Percentiles rank a stretch among this genome's conserved stretches.
phyloP scores from a whole-genome alignment of 805 yeast species.

The Candida boidinii region DNA sequence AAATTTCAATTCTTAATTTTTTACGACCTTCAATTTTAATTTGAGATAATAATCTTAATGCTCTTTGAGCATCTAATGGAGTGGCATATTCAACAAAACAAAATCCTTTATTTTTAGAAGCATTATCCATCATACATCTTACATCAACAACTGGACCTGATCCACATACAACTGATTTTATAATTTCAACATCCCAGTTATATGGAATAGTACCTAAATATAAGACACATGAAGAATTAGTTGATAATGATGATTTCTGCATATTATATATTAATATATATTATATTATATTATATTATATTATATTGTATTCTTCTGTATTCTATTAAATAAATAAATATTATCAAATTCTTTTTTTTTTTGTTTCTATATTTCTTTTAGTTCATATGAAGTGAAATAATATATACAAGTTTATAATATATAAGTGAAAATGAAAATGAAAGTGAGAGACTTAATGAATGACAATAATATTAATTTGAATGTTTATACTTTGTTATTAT shows the following conservation, averaged over 20 bases:
- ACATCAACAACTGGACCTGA: constrained; percentile 66
- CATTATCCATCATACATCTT: constrained; percentile 49
- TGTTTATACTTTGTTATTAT: too few relatives aligned
- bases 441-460: too few relatives aligned
- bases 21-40: constrained; percentile 37
- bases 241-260: constrained; percentile 10
- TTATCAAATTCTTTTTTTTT: too few relatives aligned
- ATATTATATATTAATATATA: too few relatives aligned
- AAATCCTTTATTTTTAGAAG: constrained; percentile 57
- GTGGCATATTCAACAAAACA: constrained; percentile 52
- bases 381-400: too few relatives aligned
- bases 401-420: too few relatives aligned
- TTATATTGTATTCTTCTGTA: too few relatives aligned
- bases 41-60: constrained; percentile 34
- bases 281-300: too few relatives aligned
- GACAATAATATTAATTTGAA: too few relatives aligned
- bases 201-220: constrained; percentile 60
- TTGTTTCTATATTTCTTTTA: too few relatives aligned
- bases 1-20: constrained; percentile 46
- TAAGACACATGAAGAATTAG: constrained; percentile 34
- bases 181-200: constrained; percentile 60
- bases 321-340: too few relatives aligned
- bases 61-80: constrained; percentile 45
- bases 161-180: constrained; percentile 62
- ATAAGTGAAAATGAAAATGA: too few relatives aligned